Evolutionary conservation across 1,284 basidiomycete genomes (phyloP).

Genomic region (Ceratobasidium papillatum): DNA sequence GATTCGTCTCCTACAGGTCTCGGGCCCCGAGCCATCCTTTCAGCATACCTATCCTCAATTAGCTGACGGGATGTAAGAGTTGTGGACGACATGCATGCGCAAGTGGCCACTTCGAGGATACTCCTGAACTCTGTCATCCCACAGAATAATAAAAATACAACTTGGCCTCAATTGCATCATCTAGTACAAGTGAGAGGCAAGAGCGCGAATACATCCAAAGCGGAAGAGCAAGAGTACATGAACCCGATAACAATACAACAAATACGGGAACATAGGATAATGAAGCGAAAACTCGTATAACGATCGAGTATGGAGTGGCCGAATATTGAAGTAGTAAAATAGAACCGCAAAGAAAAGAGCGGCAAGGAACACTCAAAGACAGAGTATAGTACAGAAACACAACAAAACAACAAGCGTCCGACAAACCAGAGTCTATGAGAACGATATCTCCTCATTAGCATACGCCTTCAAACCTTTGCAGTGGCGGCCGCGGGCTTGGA

Average conservation of each 20-base stretch:
- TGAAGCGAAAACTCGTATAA: background rate
- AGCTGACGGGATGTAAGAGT: too few species aligned
- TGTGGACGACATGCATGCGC: too few species aligned
- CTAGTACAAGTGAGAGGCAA: background rate
- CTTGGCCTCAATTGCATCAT: background rate
- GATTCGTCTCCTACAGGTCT: too few species aligned
- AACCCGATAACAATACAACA: slow-evolving; percentile 3
- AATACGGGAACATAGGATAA: slow-evolving; percentile 1
- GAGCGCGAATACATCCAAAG: background rate
- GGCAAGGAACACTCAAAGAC: background rate
- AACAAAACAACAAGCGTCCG: background rate
- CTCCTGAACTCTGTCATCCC: too few species aligned
- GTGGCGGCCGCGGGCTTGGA: background rate
- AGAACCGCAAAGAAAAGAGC: background rate
- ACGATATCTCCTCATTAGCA: too few species aligned
- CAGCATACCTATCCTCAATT: too few species aligned
- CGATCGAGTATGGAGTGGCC: background rate
- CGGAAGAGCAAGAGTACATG: background rate
- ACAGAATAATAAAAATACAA: background rate
- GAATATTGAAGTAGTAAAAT: background rate
- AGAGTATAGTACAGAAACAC: background rate
- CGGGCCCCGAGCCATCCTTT: too few species aligned
- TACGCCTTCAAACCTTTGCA: slow-evolving; percentile 2
- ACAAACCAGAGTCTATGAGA: too few species aligned
- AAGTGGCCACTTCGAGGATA: too few species aligned